A percentile compares a stretch with the other conserved stretches of the same genome.
These are phyloP conservation scores for Cadophora gregata DNA, from an alignment of 2,329 filamentous ascomycete genomes.

Conservation along the genomic window DNA sequence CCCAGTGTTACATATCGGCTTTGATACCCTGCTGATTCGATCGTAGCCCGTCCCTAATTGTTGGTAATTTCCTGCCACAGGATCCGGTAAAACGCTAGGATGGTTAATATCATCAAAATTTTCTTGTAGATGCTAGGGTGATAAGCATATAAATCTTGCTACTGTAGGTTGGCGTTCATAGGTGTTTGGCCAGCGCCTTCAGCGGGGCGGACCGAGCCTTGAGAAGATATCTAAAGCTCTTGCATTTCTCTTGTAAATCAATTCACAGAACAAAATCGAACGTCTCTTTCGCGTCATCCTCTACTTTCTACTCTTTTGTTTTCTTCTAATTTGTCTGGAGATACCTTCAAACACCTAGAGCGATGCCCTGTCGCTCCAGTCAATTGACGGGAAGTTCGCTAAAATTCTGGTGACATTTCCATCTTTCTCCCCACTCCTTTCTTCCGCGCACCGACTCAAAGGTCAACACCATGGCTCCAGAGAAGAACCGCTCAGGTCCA, in stretches of 20 bases:
- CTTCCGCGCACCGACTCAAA: not conserved
- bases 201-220: not conserved
- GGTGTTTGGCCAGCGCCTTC: constrained; percentile 13
- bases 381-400: not conserved
- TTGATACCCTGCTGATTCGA: constrained; percentile 21
- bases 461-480: constrained; percentile 33
- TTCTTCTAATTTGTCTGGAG: not conserved
- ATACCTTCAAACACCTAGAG: not conserved
- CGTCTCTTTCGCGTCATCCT: not conserved
- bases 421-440: not conserved
- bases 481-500: constrained; percentile 22
- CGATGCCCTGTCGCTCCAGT: not conserved
- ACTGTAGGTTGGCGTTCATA: constrained; percentile 18
- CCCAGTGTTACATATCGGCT: not conserved
- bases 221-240: constrained; percentile 13
- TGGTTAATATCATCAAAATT: constrained; percentile 39
- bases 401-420: constrained; percentile 7
- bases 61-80: constrained; percentile 95
- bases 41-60: constrained; percentile 84
- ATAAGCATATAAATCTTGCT: constrained; percentile 18
- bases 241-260: constrained; percentile 13
- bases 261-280: not conserved
- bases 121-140: constrained; percentile 31
- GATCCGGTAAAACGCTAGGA: constrained; percentile 59
- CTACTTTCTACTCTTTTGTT: not conserved